These are phyloP conservation scores for Leucosporidium creatinivorum DNA, from an alignment of 768 basidiomycete species.

Conservation along the genomic window DNA sequence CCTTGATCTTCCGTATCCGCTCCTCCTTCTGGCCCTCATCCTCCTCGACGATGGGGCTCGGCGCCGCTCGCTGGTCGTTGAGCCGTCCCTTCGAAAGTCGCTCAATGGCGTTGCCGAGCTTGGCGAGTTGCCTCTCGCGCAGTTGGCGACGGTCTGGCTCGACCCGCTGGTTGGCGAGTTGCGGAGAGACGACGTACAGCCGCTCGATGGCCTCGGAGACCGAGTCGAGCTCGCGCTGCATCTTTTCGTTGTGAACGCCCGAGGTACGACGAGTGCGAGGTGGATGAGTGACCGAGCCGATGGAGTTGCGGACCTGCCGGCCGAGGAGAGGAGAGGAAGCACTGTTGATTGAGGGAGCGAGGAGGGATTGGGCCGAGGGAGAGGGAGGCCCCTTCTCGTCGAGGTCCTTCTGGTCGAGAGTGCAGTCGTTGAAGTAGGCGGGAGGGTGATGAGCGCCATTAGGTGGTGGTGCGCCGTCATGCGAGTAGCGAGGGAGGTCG, in stretches of 20 bases:
- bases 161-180: slow-evolving; percentile 85
- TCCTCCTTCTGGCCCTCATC: background rate
- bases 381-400: slow-evolving; percentile 6
- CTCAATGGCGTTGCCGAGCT: slow-evolving; percentile 38
- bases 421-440: slow-evolving; percentile 14
- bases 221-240: slow-evolving; percentile 69
- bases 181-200: slow-evolving; percentile 75
- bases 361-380: too few relatives aligned
- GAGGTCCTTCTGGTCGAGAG: slow-evolving; percentile 1
- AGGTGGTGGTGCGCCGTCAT: background rate
- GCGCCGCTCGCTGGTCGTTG: slow-evolving; percentile 38
- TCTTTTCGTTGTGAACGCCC: slow-evolving; percentile 58
- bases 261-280: slow-evolving; percentile 13
- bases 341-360: slow-evolving; percentile 11
- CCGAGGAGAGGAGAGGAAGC: slow-evolving; percentile 20
- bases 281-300: background rate
- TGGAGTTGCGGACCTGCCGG: background rate
- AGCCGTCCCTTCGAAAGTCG: slow-evolving; percentile 37
- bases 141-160: slow-evolving; percentile 62
- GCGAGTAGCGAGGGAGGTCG: slow-evolving; percentile 19
- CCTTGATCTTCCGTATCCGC: slow-evolving; percentile 42
- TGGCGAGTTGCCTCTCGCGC: slow-evolving; percentile 65
- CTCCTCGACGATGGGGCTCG: slow-evolving; percentile 1
- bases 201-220: slow-evolving; percentile 84
- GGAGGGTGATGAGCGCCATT: slow-evolving; percentile 20